Evolutionary conservation across 805 yeast genomes (phyloP), one percentile per base, ranked within the genome.

Genomic region (Myxozyma monticola): DNA sequence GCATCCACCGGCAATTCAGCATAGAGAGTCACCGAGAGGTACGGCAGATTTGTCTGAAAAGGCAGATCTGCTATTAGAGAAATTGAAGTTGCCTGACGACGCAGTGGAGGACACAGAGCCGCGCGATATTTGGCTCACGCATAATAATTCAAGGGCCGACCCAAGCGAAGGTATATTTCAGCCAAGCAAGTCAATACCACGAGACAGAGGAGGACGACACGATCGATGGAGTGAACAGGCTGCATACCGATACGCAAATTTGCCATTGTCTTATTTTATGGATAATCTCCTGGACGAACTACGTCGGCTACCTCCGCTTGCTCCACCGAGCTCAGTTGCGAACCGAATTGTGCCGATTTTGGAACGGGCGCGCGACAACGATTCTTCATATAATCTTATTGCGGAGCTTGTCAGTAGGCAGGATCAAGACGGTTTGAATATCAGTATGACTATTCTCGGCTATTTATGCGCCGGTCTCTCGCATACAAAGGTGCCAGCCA

Each of bases 341-440:
- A 18, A 21, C 12, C 43, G 56, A 21, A 18, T 47, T 6, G 25
- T 47, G 8, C 51, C 56, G 30, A 51, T 52, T 15, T 20, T 49
- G 15, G 20, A n/a, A 14, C 46, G 51, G 21, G 57, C 57, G 10
- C 33, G 40, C 17, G 34, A 44, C n/a, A 52, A 52, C 35, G 29
- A 20, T 9, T 5, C 45, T 4, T 30, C 55, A 8, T 49, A 52
- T 25, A 39, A 45, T 26, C 35, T 52, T 14, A 28, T 52, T 10
- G 29, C 26, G 12, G 49, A 44, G 30, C 37, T 48, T 17, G 25
- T 33, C 42, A n/a, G 17, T 14, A 30, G 38, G 4, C 38, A 35
- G 2, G 18, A 31, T 14, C 30, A 20, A 10, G 37, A 12, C 21
- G 38, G 25, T 21, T 6, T 18, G 37, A 28, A 29, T 18, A 17